Evolutionary conservation across 306 rosid genomes (phyloP), one percentile per base, ranked within the genome.

Genomic region (Cucumis hystrix): DNA sequence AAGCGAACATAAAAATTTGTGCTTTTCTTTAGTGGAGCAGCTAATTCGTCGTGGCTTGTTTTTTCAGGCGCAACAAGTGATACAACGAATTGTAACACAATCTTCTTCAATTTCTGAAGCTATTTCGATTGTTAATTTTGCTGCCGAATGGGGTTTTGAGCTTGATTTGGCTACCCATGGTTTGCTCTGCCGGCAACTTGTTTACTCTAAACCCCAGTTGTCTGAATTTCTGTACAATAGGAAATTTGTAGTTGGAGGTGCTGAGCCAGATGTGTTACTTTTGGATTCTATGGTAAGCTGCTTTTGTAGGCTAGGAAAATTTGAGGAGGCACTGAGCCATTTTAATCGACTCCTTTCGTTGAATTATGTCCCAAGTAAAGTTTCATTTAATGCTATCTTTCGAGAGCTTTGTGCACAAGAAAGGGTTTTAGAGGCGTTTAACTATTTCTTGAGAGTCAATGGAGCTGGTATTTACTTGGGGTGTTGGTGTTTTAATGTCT

Each of bases 221-320:
- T 83, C 85, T 66, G 89, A 83, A 81, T n/a, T 11, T n/a, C 35
- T 86, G 64, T 86, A 78, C 77, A 21, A 28, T 8, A 64, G 74
- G 14, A 45, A 11, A n/a, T 59, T 83, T 73, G 5, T 37, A 65
- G 10, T 78, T 6, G 77, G 82, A 79, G 87, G 77, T 67, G 65
- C 70, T 5, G 16, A 77, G 58, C 82, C 79, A 25, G 82, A 79
- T 57, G 49, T 75, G 18, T 66, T 76, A 2, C 63, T 81, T 74
- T 68, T 81, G 71, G 83, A 82, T 82, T 79, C 83, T 52, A 82
- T 86, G 87, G 77, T 86, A 14, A 60, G 77, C 61, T 81, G 87
- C 77, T 86, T 58, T 14, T 82, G 80, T 59, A 80, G 76, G 75
- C 81, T 86, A 43, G 89, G 84, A 37, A 86, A 83, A 60, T 16